Evolutionary conservation across 139 green algal genomes (phyloP).

Genomic region (Tetradesmus lagerheimii): DNA sequence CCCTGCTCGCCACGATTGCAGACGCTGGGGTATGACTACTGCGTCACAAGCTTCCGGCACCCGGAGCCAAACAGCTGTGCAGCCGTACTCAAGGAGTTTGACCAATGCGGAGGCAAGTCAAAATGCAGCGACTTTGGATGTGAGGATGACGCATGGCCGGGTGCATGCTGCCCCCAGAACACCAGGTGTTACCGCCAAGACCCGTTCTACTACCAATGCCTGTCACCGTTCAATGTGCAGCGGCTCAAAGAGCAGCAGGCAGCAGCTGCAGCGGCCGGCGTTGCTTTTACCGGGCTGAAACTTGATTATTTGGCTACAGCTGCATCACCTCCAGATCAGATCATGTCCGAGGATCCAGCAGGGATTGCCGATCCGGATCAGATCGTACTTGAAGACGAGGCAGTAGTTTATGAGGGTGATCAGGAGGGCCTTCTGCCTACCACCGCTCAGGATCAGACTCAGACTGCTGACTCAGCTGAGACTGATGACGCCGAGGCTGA

Average conservation of each 20-base stretch:
- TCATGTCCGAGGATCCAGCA: not conserved
- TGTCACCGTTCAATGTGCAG: not conserved
- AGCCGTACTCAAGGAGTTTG: not conserved
- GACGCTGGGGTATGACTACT: constrained; percentile 21
- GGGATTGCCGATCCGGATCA: not conserved
- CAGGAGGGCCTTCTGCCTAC: not conserved
- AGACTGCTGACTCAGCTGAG: not conserved
- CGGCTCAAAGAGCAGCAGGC: not conserved
- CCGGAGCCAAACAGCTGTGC: not conserved
- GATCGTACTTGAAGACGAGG: not conserved
- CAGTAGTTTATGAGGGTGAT: not conserved
- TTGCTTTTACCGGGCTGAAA: not conserved
- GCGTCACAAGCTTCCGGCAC: not conserved
- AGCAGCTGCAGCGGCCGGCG: not conserved
- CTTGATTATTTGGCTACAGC: not conserved
- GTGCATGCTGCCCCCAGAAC: constrained; percentile 10
- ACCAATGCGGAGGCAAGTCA: constrained; percentile 26
- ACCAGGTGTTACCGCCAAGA: not conserved
- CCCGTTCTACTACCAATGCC: constrained; percentile 13
- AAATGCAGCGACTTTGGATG: constrained; percentile 29
- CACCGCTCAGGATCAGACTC: not conserved
- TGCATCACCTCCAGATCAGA: not conserved
- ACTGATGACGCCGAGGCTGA: not conserved
- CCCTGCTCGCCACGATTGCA: not conserved
- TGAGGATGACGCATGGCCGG: constrained; percentile 9